Evolutionary conservation across 2,329 filamentous ascomycete species (phyloP).

Genomic region (Aspergillus sp.): DNA sequence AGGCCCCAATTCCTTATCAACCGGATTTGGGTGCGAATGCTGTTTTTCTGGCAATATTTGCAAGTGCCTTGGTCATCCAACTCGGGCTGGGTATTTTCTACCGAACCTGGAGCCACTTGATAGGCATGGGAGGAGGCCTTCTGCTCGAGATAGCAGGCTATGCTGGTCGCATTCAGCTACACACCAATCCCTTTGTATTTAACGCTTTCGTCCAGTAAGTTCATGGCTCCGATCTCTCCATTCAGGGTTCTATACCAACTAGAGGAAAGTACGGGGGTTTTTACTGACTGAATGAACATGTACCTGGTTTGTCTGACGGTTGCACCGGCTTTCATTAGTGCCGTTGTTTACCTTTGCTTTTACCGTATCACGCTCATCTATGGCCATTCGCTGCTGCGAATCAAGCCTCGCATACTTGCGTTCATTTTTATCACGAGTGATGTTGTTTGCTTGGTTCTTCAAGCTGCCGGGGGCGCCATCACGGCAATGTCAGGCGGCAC

Average conservation of each 20-base stretch:
- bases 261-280: too few species aligned
- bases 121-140: slow-evolving; percentile 55
- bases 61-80: slow-evolving; percentile 42
- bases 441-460: slow-evolving; percentile 58
- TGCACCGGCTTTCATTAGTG: slow-evolving; percentile 63
- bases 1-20: neutral
- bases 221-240: too few species aligned
- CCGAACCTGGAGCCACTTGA: slow-evolving; percentile 50
- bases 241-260: too few species aligned
- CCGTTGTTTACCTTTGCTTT: slow-evolving; percentile 60
- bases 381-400: slow-evolving; percentile 29
- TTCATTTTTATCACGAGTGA: slow-evolving; percentile 61
- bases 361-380: slow-evolving; percentile 32
- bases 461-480: slow-evolving; percentile 49
- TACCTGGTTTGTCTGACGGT: slow-evolving; percentile 63
- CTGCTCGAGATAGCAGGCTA: slow-evolving; percentile 60
- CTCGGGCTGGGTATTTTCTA: slow-evolving; percentile 44
- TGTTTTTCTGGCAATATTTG: slow-evolving; percentile 52
- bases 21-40: slow-evolving; percentile 49
- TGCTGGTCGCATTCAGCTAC: slow-evolving; percentile 55
- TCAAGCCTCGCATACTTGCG: slow-evolving; percentile 32
- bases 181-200: slow-evolving; percentile 46
- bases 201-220: slow-evolving; percentile 44
- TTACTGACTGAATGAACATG: slow-evolving; percentile 30
- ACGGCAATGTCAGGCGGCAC: slow-evolving; percentile 7